Base-by-base conservation (phyloP, 2,329 filamentous ascomycete genomes). In the Aspergillus vadensis region DNA sequence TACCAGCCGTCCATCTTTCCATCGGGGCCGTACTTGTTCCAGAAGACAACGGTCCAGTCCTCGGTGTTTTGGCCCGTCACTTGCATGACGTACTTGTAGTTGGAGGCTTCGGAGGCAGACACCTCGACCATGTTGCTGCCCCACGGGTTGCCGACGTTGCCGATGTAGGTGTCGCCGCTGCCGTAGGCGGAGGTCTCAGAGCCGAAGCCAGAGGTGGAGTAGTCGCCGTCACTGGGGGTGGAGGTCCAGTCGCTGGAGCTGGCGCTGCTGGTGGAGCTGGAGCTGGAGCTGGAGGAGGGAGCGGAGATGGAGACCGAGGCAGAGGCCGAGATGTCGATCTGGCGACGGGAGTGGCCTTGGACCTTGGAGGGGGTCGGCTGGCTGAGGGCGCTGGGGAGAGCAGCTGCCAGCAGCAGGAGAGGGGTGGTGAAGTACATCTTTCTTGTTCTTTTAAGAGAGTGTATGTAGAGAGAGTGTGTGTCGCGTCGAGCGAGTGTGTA, bases 41-140 rank as follows among this genome's bases (percentile, higher is more conserved):
- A 77, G 72, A 78, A 73, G 48, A 74, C 70, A 25, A 78, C 68
- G n/a, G 62, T 67, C 74, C 72, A 77, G 58, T 68, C 58, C 5
- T 76, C 72, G 21, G 63, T 64, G 64, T 72, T 70, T 47, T 70
- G 63, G 43, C 76, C 76, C 5, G 60, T 62, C 62, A 78, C 67
- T 57, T 76, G 60, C 10, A 70, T 68, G 17, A 77, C 75, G 65
- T 78, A 72, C 63, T 78, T 69, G 71, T 77, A 78, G 19, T 61
- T 58, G 43, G 55, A 55, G 55, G 72, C 73, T 0, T 73, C 67
- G 50, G 63, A 57, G 57, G 65, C 61, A 53, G 72, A 65, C 56
- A 80, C 67, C 25, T 74, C 59, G 60, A 77, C 72, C 55, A 77
- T 76, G 70, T 78, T 77, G 72, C 72, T 75, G 49, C 77, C 75